Evolutionary conservation across 1,139 yeast genomes (phyloP), one percentile per base, ranked within the genome.

Genomic region (Pichia sp.): DNA sequence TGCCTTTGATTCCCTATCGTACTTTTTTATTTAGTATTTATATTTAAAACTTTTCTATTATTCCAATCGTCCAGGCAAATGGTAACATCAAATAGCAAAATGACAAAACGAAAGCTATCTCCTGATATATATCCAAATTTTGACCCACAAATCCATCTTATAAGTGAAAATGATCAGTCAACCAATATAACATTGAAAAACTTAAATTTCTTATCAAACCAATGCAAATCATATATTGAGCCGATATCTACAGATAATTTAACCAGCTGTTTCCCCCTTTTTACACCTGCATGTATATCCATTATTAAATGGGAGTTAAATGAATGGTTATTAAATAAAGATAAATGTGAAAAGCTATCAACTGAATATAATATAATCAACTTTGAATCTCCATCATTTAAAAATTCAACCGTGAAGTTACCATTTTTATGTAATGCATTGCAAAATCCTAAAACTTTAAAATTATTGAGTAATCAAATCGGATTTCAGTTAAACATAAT

Each of bases 361-460:
- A 14, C 28, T 30, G 22, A 46, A 7, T n/a, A 45, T 19, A 28
- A 46, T n/a, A 16, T 42, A 4, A 39, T 39, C 18, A 50, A 46
- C 59, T 60, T 53, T 60, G 69, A 53, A 62, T 74, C 52, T 53
- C 73, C 51, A 70, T 74, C 31, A 53, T 67, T 65, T 70, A 68
- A 56, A 62, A 73, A 61, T 57, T 67, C 58, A 53, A 67, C 53
- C 58, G 72, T 51, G 70, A 71, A 63, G 19, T 48, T 62, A 22
- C 81, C 80, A 0, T 80, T 80, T 58, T 71, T 74, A 2, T 67
- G 73, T 56, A 70, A 68, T 19, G 84, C 84, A 14, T 77, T 83
- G 80, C 73, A 73, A 6, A 76, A 76, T 56, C 78, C 80, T 5
- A 70, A 70, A 57, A 76, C 81, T 1, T 62, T 71, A 57, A 75